Evolutionary conservation across 2,329 filamentous ascomycete genomes (phyloP).

Genomic region (Cordyceps javanica): DNA sequence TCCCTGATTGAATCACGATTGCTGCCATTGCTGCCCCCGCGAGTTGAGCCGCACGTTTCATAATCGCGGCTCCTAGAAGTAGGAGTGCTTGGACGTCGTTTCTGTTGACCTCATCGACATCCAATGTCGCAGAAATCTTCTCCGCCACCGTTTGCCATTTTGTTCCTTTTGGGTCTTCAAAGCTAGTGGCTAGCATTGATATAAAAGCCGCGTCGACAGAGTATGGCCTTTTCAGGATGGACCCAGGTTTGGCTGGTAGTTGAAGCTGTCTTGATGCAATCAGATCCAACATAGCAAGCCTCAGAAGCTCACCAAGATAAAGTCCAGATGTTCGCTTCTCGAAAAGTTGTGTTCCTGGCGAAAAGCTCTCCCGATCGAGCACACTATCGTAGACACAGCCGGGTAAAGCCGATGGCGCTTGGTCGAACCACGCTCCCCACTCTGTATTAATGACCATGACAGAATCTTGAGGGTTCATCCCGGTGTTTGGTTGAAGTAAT

Average conservation of each 20-base stretch:
- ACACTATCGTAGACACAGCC: constrained; percentile 61
- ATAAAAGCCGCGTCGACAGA: constrained; percentile 63
- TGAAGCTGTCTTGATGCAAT: constrained; percentile 15
- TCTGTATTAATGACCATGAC: constrained; percentile 78
- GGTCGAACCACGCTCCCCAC: constrained; percentile 72
- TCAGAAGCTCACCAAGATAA: constrained; percentile 72
- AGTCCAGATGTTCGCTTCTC: constrained; percentile 79
- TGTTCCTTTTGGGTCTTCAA: neutral
- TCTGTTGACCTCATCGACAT: neutral
- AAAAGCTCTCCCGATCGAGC: constrained; percentile 61
- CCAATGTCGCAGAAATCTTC: neutral
- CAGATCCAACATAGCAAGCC: constrained; percentile 51
- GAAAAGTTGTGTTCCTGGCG: constrained; percentile 74
- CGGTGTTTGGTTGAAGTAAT: constrained; percentile 17
- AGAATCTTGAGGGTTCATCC: constrained; percentile 42
- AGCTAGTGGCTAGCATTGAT: constrained; percentile 37
- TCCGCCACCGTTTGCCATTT: neutral
- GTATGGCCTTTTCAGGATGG: constrained; percentile 53
- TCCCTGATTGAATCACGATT: constrained; percentile 18
- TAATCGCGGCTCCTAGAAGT: constrained; percentile 38
- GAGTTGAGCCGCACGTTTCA: constrained; percentile 17
- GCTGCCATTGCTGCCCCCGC: constrained; percentile 20
- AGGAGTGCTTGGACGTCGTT: constrained; percentile 56
- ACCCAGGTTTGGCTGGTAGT: constrained; percentile 2
- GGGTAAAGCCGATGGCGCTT: constrained; percentile 62